These are phyloP conservation scores for Cytospora mali DNA, from an alignment of 2,329 filamentous ascomycete species.

Conservation along the genomic window DNA sequence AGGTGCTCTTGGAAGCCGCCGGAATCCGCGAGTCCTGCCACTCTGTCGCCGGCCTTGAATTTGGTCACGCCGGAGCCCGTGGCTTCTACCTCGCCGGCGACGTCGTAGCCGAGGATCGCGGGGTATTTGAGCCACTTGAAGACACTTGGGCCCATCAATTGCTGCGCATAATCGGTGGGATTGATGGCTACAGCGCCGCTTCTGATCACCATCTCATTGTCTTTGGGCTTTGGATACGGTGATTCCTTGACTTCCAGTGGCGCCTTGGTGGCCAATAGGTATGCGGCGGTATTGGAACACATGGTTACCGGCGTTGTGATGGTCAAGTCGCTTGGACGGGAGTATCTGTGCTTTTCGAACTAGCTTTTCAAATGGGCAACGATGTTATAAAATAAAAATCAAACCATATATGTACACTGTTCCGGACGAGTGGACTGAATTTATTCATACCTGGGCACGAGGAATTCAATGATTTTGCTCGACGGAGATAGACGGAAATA, in stretches of 20 bases:
- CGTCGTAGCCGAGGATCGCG: slow-evolving; percentile 38
- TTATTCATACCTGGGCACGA: not conserved
- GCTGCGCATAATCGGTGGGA: slow-evolving; percentile 38
- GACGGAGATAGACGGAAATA: not conserved
- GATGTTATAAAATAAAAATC: too few species aligned
- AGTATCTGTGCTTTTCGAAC: not conserved
- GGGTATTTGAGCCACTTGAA: slow-evolving; percentile 39
- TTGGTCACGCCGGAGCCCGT: slow-evolving; percentile 35
- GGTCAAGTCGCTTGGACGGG: not conserved
- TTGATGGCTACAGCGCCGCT: slow-evolving; percentile 40
- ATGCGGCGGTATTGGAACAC: slow-evolving; percentile 22
- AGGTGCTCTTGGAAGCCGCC: slow-evolving; percentile 35
- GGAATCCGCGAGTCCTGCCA: slow-evolving; percentile 33
- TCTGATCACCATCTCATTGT: slow-evolving; percentile 35
- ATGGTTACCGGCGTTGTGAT: not conserved
- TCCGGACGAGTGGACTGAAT: not conserved
- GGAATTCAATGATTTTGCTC: too few species aligned
- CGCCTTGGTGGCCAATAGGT: slow-evolving; percentile 13
- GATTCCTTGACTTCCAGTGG: slow-evolving; percentile 19
- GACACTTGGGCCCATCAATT: slow-evolving; percentile 34
- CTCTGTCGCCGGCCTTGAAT: slow-evolving; percentile 41
- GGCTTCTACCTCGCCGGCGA: slow-evolving; percentile 40
- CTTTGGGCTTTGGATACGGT: slow-evolving; percentile 7
- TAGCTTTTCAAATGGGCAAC: not conserved
- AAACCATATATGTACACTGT: too few species aligned